Evolutionary conservation across 306 rosid genomes (phyloP), one percentile per base, ranked within the genome.

Genomic region (Malus orientalis): DNA sequence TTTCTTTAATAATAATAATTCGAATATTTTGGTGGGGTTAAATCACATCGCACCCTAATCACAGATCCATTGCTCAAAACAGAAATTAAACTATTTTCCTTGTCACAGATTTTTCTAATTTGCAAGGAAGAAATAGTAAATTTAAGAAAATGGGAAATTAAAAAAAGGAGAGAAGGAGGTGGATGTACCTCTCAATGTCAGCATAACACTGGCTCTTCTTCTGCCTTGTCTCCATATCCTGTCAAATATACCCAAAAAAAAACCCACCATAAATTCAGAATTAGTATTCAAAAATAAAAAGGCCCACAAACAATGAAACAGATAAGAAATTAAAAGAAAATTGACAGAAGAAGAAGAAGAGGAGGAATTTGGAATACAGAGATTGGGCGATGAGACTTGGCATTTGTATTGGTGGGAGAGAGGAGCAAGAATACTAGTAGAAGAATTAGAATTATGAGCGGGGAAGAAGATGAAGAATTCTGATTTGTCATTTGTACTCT

Each of bases 181-280:
- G 45, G 44, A 58, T 67, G 82, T 67, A 84, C 98, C 97, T 86
- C 75, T 94, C 97, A 51, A 94, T 88, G 77, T 94, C 98, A 15
- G 87, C 89, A 73, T 91, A 90, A 76, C 97, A 94, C 72, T 94
- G 93, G 84, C 84, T 81, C 84, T 89, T 94, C 89, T 79, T 90
- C 75, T 89, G 86, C 82, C 95, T 87, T 27, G 78, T 85, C 81
- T 91, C 93, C 75, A 57, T n/a, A 23, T 91, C 97, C 98, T 94
- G 88, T 15, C 8, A 73, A 71, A 70, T 11, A 74, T 14, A 15
- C 8, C 55, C 49, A 77, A 19, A 61, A 12, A 12, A 73, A 71
- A 79, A 38, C 44, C 16, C 49, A 25, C 33, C 38, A 3, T 16
- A 11, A 78, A 70, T 30, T 51, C 20, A 27, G 11, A 65, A 27